Conservation (phyloP, 1,139 yeast genomes). For the Yamadazyma oceani region DNA sequence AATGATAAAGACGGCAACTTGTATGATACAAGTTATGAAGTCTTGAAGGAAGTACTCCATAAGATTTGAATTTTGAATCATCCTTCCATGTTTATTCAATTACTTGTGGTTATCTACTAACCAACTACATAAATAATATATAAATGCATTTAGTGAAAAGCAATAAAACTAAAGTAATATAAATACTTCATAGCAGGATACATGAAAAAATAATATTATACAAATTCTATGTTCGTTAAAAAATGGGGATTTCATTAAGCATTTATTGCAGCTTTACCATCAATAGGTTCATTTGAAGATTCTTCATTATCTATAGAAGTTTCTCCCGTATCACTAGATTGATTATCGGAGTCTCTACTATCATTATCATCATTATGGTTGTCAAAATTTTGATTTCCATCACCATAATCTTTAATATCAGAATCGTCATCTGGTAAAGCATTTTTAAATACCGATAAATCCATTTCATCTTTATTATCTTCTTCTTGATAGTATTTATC, state of each 20-base stretch:
- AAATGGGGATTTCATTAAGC: no score
- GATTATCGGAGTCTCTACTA: conserved; percentile 1
- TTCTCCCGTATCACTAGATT: no score
- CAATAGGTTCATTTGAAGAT: no score
- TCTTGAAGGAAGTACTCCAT: conserved; percentile 11
- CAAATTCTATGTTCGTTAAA: conserved; percentile 2
- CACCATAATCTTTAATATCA: conserved; percentile 59
- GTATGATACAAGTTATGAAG: conserved; percentile 19
- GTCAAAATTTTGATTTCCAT: conserved; percentile 19
- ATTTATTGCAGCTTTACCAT: no score
- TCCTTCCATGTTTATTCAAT: no score
- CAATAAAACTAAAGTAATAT: background rate
- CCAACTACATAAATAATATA: background rate
- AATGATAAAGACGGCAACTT: conserved; percentile 38
- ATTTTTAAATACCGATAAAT: conserved; percentile 62
- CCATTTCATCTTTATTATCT: conserved; percentile 63
- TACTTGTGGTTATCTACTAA: background rate
- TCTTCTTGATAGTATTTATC: conserved; percentile 60
- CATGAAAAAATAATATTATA: conserved; percentile 5
- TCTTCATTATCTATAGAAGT: no score
- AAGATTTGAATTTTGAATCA: conserved; percentile 1
- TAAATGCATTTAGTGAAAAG: no score
- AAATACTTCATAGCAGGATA: no score
- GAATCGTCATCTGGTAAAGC: conserved; percentile 41
- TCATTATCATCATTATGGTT: conserved; percentile 1